Percentiles rank a stretch among this genome's conserved stretches.
Conservation (phyloP, 108 stramenopile species). For the Skeletonema menzelii region DNA sequence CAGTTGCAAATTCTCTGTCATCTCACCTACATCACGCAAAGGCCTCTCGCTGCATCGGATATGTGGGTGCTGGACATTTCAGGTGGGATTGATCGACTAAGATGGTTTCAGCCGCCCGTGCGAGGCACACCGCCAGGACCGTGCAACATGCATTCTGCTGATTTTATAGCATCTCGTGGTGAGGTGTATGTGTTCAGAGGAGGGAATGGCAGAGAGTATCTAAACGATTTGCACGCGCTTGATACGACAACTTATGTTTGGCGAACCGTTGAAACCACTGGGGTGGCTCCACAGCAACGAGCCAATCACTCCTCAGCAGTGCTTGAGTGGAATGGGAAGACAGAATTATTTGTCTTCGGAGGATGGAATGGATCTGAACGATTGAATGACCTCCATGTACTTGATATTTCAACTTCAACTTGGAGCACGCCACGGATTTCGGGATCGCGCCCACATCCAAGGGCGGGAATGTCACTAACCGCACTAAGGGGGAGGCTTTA, state of each 20-base stretch:
- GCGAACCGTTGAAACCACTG: constrained; percentile 75
- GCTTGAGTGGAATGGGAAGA: constrained; percentile 61
- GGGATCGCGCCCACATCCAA: constrained; percentile 85
- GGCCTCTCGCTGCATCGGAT: constrained; percentile 88
- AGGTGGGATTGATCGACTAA: constrained; percentile 44
- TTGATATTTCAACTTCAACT: constrained; percentile 73
- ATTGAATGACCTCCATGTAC: constrained; percentile 90
- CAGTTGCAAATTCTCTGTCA: too few species aligned
- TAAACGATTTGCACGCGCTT: constrained; percentile 89
- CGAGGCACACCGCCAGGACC: constrained; percentile 81
- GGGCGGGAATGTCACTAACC: constrained; percentile 94
- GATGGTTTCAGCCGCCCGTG: constrained; percentile 65
- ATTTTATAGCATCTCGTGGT: constrained; percentile 62
- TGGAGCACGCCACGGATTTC: constrained; percentile 78
- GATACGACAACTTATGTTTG: constrained; percentile 76
- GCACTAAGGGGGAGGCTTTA: constrained; percentile 83
- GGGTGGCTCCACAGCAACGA: constrained; percentile 75
- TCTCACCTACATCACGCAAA: neutral
- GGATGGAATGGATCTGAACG: constrained; percentile 91
- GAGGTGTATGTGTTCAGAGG: constrained; percentile 93
- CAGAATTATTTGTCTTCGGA: constrained; percentile 91
- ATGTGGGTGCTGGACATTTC: constrained; percentile 83
- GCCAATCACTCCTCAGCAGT: constrained; percentile 92
- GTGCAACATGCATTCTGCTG: constrained; percentile 97
- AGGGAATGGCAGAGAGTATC: constrained; percentile 88